phyloP scores from a whole-genome alignment of 2,329 filamentous ascomycete species.

The Rhytidhysteron rufulum region DNA sequence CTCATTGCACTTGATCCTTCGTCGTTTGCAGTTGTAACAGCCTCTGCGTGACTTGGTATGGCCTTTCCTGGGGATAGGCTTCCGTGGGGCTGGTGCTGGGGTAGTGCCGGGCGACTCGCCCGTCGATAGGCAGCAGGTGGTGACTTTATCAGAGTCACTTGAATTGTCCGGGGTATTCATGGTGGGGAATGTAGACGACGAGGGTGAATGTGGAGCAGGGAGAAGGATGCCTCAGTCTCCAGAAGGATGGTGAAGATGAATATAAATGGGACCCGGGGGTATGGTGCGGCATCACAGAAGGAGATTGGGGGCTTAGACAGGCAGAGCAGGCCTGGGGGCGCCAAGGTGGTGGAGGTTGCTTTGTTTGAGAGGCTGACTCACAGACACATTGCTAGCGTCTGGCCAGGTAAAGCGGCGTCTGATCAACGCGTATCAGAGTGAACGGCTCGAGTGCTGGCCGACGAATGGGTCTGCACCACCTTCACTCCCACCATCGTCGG shows the following conservation, averaged over 20 bases:
- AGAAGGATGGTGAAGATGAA: too few species aligned
- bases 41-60: constrained; percentile 64
- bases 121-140: constrained; percentile 8
- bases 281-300: constrained; percentile 14
- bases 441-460: neutral
- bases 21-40: constrained; percentile 64
- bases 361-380: constrained; percentile 3
- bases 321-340: neutral
- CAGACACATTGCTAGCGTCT: too few species aligned
- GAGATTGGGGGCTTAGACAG: constrained; percentile 8
- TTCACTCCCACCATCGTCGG: too few species aligned
- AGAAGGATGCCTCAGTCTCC: constrained; percentile 7
- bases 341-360: neutral
- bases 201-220: too few species aligned
- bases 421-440: neutral
- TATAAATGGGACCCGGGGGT: too few species aligned
- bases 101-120: constrained; percentile 16
- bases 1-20: constrained; percentile 68
- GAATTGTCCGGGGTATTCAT: constrained; percentile 23
- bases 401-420: neutral
- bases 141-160: constrained; percentile 20
- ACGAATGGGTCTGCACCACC: too few species aligned
- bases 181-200: constrained; percentile 19
- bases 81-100: constrained; percentile 24
- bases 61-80: constrained; percentile 48